Base-by-base conservation (phyloP, 768 basidiomycete species). In the Hemileccinum rubropunctum region DNA sequence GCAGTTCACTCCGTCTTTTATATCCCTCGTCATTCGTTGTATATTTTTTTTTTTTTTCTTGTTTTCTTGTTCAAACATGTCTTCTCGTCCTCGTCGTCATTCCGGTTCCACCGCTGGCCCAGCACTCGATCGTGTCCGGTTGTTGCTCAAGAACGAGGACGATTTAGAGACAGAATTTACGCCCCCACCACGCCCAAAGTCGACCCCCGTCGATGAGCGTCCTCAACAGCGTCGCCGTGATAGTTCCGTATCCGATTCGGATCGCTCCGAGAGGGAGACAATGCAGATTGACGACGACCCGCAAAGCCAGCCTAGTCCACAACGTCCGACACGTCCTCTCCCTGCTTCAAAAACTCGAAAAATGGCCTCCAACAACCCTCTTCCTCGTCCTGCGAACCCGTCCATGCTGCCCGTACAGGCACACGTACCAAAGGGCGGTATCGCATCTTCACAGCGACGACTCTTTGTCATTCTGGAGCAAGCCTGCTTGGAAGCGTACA, bases 401-500 rank as follows among this genome's bases (percentile, higher is more conserved):
- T 76, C 81, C 50, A 86, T 91, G 82, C 72, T 93, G 5, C 93
- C 93, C 27, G 76, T 90, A 0, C 88, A 89, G 60, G 90, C 90
- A 3, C 83, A 84, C 38, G 87, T 91, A 10, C 73, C 84, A 46
- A 73, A 80, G 49, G 77, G 76, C 8, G 75, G 76, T 30, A n/a
- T n/a, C n/a, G n/a, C n/a, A n/a, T n/a, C n/a, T 69, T 76, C 73
- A 2, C 79, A 81, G 47, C 77, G 94, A 23, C 73, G 88, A 44
- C 76, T 99, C 15, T 97, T 88, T 54, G 95, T 99, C 42, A 78
- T 99, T 10, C 74, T 99, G 38, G 90, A 91, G 65, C 88, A 95
- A 63, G 95, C 97, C 0, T 99, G 97, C 64, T 75, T 99, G 45
- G 95, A 98, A 74, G 91, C 92, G 3, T 98, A 98, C 74, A 81